These are phyloP conservation scores for Fusarium verticillioides DNA, from an alignment of 2,329 filamentous ascomycete genomes.

Conservation along the genomic window DNA sequence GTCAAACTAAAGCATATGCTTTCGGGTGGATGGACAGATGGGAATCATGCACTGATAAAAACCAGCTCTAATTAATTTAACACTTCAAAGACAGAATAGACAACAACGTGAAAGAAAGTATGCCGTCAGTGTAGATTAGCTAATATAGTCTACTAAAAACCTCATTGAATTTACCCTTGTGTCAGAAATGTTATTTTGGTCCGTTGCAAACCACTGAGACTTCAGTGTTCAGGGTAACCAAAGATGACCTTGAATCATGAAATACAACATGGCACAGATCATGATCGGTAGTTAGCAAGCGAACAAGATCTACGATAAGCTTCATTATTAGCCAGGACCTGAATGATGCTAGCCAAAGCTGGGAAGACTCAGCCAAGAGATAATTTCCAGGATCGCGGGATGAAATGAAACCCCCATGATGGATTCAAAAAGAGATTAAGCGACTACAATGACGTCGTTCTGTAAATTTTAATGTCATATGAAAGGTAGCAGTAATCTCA, in stretches of 20 bases:
- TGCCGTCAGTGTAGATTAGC: too few relatives aligned
- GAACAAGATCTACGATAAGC: conserved; percentile 64
- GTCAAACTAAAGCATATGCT: too few relatives aligned
- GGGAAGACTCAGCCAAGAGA: conserved; percentile 70
- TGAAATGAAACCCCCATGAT: conserved; percentile 62
- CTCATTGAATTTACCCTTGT: neutral
- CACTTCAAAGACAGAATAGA: neutral
- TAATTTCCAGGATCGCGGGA: conserved; percentile 63
- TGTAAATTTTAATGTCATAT: conserved; percentile 34
- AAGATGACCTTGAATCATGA: conserved; percentile 69
- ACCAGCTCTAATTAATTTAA: too few relatives aligned
- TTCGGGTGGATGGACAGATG: rapidly evolving
- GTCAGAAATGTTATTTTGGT: neutral
- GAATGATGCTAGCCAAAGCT: conserved; percentile 64
- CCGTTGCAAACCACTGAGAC: conserved; percentile 40
- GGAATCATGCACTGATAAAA: neutral
- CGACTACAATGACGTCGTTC: conserved; percentile 62
- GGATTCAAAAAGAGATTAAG: conserved; percentile 63
- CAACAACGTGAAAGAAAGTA: too few relatives aligned
- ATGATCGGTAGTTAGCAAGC: conserved; percentile 64
- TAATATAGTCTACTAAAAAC: too few relatives aligned
- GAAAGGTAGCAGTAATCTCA: neutral
- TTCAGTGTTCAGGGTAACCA: conserved; percentile 64
- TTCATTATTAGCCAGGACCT: conserved; percentile 60
- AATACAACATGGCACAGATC: conserved; percentile 57